These are phyloP conservation scores for Cladophialophora bantiana DNA, from an alignment of 2,329 filamentous ascomycete species.

Conservation along the genomic window DNA sequence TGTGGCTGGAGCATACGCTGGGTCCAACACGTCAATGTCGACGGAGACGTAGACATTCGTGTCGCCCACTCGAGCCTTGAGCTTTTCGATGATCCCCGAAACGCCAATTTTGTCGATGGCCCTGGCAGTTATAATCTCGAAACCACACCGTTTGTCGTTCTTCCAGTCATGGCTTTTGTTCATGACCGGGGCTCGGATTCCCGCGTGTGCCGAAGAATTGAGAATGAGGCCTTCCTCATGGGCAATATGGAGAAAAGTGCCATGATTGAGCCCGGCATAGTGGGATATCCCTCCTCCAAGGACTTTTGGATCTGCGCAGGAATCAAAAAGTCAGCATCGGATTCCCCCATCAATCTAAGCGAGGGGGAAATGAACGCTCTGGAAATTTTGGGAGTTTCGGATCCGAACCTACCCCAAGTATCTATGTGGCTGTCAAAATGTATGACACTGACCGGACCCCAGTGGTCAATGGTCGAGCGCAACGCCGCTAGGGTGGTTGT, in stretches of 20 bases:
- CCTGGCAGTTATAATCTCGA: conserved; percentile 60
- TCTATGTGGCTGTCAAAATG: conserved; percentile 65
- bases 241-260: conserved; percentile 64
- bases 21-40: conserved; percentile 65
- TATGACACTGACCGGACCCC: conserved; percentile 63
- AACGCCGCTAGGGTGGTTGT: conserved; percentile 63
- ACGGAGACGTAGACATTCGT: conserved; percentile 63
- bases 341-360: neutral
- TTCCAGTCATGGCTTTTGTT: conserved; percentile 59
- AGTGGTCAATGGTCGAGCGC: conserved; percentile 57
- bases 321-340: conserved; percentile 33
- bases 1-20: conserved; percentile 62
- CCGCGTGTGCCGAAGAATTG: conserved; percentile 64
- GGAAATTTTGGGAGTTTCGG: neutral
- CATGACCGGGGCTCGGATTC: conserved; percentile 61
- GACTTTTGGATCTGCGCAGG: conserved; percentile 53
- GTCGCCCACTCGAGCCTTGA: conserved; percentile 56
- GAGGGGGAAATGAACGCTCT: neutral
- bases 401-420: conserved; percentile 52
- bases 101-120: conserved; percentile 60
- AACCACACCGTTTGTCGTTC: conserved; percentile 62
- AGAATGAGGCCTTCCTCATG: conserved; percentile 64
- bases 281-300: conserved; percentile 60
- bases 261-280: conserved; percentile 64
- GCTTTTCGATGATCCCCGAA: conserved; percentile 54